Conservation (phyloP, 225 moss, liverwort and hornwort species). For the Physcomitrium patens region DNA sequence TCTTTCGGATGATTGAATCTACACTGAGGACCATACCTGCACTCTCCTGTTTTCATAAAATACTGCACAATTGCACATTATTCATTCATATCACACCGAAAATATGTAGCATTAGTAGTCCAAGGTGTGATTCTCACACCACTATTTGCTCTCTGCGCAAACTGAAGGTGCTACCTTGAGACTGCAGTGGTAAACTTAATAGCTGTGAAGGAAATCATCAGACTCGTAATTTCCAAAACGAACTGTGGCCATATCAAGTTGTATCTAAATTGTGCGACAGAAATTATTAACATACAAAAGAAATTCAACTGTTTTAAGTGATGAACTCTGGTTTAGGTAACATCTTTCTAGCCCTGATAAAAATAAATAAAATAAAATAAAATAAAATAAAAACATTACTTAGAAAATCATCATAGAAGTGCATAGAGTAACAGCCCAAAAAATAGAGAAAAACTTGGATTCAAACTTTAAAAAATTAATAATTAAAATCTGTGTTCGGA, state of each 20-base stretch:
- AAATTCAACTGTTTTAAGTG: background rate
- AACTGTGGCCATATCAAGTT: background rate
- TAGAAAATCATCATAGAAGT: background rate
- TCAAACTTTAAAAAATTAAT: too few relatives aligned
- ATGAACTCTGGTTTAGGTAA: background rate
- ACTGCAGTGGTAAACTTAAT: fast-evolving
- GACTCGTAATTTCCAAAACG: too few relatives aligned
- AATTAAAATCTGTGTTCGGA: background rate
- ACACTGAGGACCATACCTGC: slow-evolving; percentile 85
- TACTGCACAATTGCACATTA: slow-evolving; percentile 45
- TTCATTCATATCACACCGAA: background rate
- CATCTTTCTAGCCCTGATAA: background rate
- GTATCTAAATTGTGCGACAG: background rate
- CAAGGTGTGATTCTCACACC: background rate
- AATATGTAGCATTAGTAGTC: background rate
- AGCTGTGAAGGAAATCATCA: fast-evolving
- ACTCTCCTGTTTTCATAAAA: slow-evolving; percentile 93
- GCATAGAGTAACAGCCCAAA: background rate
- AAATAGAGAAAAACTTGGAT: too few relatives aligned
- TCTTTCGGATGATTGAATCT: slow-evolving; percentile 95
- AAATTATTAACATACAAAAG: background rate
- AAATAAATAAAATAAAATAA: too few relatives aligned
- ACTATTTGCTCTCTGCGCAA: background rate
- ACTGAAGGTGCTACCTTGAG: background rate
- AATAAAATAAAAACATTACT: background rate